Evolutionary conservation across 2,329 filamentous ascomycete species (phyloP).

Genomic region (Colletotrichum lindemuthianum): DNA sequence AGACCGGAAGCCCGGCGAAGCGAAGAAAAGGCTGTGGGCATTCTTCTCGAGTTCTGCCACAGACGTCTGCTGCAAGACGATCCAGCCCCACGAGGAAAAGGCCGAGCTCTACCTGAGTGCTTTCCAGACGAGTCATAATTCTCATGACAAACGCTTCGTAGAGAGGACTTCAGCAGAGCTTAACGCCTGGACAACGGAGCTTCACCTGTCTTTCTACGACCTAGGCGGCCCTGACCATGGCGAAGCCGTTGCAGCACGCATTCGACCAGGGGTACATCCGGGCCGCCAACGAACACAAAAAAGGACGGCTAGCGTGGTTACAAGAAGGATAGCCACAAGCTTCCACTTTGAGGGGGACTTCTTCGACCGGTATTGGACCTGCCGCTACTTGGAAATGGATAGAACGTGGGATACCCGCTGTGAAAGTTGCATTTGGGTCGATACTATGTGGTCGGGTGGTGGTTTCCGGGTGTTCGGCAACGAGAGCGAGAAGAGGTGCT

Average conservation of each 20-base stretch:
- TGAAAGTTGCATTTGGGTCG: not conserved
- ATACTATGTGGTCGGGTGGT: not conserved
- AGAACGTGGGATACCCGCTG: not conserved
- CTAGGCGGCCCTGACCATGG: too few species aligned
- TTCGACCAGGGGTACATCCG: too few species aligned
- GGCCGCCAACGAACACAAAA: too few species aligned
- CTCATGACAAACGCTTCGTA: not conserved
- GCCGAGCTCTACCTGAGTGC: too few species aligned
- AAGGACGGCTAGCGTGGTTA: too few species aligned
- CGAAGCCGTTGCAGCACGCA: too few species aligned
- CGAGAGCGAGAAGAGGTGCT: not conserved
- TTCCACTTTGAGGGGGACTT: constrained; percentile 2
- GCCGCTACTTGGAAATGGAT: not conserved
- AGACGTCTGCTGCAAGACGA: too few species aligned
- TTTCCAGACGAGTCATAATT: not conserved
- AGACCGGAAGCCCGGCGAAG: not conserved
- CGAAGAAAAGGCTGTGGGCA: not conserved
- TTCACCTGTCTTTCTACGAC: not conserved
- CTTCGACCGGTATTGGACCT: constrained; percentile 1
- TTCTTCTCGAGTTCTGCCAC: not conserved
- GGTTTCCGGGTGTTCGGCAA: not conserved
- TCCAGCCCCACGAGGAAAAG: too few species aligned
- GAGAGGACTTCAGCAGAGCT: not conserved
- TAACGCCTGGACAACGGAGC: not conserved
- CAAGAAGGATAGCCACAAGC: not conserved